phyloP scores from a whole-genome alignment of 768 basidiomycete genomes.

The Pulveroboletus ravenelii region DNA sequence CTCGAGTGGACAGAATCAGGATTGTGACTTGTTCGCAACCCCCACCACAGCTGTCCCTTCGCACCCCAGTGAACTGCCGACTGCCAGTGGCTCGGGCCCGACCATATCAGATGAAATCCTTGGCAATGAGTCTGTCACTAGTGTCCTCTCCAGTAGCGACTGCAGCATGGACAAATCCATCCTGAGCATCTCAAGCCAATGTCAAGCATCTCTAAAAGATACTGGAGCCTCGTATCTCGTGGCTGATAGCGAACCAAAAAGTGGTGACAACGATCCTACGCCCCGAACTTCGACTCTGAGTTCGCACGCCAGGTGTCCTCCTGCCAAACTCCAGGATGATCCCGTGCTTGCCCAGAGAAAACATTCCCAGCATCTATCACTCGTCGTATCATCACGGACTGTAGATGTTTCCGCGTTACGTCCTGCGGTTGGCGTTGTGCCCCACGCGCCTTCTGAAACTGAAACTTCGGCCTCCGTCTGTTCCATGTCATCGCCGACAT shows the following conservation, averaged over 20 bases:
- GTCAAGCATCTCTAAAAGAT: constrained; percentile 1
- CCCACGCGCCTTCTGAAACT: constrained; percentile 21
- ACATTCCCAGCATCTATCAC: constrained; percentile 11
- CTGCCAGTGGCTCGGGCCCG: not conserved
- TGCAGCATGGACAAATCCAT: not conserved
- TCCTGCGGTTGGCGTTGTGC: constrained; percentile 20
- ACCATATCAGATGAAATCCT: constrained; percentile 6
- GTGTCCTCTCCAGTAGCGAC: not conserved
- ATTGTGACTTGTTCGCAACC: constrained; percentile 1
- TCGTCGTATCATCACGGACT: constrained; percentile 13
- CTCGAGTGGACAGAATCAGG: constrained; percentile 2
- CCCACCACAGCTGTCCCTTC: not conserved
- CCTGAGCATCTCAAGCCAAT: not conserved
- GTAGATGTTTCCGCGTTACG: constrained; percentile 3
- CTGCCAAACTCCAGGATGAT: not conserved
- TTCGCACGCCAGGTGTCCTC: not conserved
- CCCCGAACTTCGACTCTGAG: constrained; percentile 21
- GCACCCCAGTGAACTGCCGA: not conserved
- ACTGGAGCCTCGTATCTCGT: constrained; percentile 7
- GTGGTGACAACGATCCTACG: constrained; percentile 23
- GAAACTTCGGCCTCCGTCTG: constrained; percentile 5
- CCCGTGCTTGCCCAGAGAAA: not conserved
- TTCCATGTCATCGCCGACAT: constrained; percentile 14
- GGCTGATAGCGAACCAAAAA: constrained; percentile 1
- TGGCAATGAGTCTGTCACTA: constrained; percentile 3